Base-by-base conservation (phyloP, 345 rosid species). In the Dipteronia sinensis region DNA sequence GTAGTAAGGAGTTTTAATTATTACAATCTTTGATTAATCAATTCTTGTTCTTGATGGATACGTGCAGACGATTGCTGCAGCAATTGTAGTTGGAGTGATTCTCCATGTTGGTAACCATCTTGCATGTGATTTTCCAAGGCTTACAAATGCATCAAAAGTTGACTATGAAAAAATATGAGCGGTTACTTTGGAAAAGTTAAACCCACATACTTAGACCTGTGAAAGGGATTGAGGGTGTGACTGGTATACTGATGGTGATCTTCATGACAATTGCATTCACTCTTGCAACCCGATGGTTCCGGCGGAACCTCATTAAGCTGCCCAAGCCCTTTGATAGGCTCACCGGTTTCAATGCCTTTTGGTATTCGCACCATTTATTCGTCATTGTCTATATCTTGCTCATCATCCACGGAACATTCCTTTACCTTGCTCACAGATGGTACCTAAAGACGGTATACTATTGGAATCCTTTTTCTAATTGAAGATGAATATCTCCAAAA, bases 291-390 rank as follows among this genome's bases (percentile, higher is more conserved):
- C 71, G 86, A 71, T 87, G 91, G 90, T 92, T 90, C 84, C 87
- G 99, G 77, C 79, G 93, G 17, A 93, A 87, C 82, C 87, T 87
- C 6, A 84, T 92, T 72, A 92, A 90, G 80, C 84, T 93, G 20
- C 99, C 98, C 6, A 93, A 89, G 81, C 98, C 99, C 19, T 93
- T 95, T 42, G 93, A 95, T 78, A 93, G 96, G 81, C 79, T 93
- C 58, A 95, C 99, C 10, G 99, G 99, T 72, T 95, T 88, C 86
- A 95, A 95, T 71, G 97, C 99, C 49, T 95, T 95, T 77, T 95
- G 99, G 99, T 95, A 95, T 80, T 95, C 99, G 16, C 99, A 95
- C 86, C 98, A 95, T 81, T 81, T 95, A 19, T 89, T 95, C 74
- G 85, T 90, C 59, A 12, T 88, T 63, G 98, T 93, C 78, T 95